Evolutionary conservation across 768 basidiomycete genomes (phyloP).

Genomic region (Collybia sordida): DNA sequence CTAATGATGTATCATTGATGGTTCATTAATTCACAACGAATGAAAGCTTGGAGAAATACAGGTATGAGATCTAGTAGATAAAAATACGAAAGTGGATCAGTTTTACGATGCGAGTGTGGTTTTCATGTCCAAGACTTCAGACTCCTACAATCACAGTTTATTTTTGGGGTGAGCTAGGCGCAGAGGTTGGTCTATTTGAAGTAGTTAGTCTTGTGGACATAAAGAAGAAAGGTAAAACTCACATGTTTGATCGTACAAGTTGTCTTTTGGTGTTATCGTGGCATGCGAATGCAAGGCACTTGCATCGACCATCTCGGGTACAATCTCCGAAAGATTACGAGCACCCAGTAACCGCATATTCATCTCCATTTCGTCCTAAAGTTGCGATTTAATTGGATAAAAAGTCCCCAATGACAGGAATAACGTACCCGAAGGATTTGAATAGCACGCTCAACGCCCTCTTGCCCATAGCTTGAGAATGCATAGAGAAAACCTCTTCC

Average conservation of each 20-base stretch:
- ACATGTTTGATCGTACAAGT: slow-evolving; percentile 30
- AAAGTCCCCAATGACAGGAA: not conserved
- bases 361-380: slow-evolving; percentile 97
- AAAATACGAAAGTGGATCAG: too few species aligned
- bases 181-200: slow-evolving; percentile 25
- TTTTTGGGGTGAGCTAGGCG: slow-evolving; percentile 21
- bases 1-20: slow-evolving; percentile 9
- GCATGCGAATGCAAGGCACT: slow-evolving; percentile 23
- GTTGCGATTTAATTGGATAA: not conserved
- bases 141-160: not conserved
- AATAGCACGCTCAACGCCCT: slow-evolving; percentile 84
- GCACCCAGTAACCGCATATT: slow-evolving; percentile 91
- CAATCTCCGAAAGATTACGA: slow-evolving; percentile 70
- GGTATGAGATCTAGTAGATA: too few species aligned
- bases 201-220: not conserved
- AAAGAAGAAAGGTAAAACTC: slow-evolving; percentile 10
- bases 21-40: too few species aligned
- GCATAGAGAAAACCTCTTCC: slow-evolving; percentile 86
- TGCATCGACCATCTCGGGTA: slow-evolving; percentile 86
- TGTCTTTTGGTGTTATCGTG: slow-evolving; percentile 24
- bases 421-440: slow-evolving; percentile 66
- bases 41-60: too few species aligned
- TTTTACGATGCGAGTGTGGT: too few species aligned
- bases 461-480: slow-evolving; percentile 82
- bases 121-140: too few species aligned